Evolutionary conservation across 495 filamentous ascomycete species (phyloP), one percentile per base, ranked within the genome.

Genomic region (Hypoxylon fragiforme): DNA sequence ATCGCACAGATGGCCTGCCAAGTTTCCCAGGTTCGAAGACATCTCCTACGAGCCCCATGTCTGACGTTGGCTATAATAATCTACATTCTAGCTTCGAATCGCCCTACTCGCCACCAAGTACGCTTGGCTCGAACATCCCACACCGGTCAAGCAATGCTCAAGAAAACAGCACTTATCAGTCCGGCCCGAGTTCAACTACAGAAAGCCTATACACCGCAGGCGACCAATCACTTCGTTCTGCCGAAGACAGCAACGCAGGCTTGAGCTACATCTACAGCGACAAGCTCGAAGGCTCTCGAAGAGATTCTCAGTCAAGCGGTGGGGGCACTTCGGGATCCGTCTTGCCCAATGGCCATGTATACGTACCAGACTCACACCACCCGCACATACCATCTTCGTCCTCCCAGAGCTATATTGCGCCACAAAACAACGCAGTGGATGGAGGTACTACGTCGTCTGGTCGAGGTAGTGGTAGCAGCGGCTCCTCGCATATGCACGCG

Each of bases 261-360:
- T 31, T 68, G 1, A 63, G 62, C 26, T 68, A 68, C 42, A 55
- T 60, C 3, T 65, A 65, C 46, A 55, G 55, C 49, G 56, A 63
- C 28, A 60, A 60, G 24, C 44, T 50, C 11, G 51, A 53, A 22
- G 30, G 43, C 21, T 31, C 61, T 21, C 54, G 55, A 12, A 43
- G 57, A 28, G 45, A 62, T 20, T 64, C 61, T 0, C 61, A 62
- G 7, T 65, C 64, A 1, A 60, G 63, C 40, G 48, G 59, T 9
- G 49, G 51, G 2, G 52, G 39, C 7, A 50, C 44, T 38, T 13
- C 44, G 13, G 52, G 51, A 19, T 54, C 64, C 1, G 52, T 67
- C 5, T 51, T 67, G 4, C 54, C 65, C 31, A 67, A 67, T 34
- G 65, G 65, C 36, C 65, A 67, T 21, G 36, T 67, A 13, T 67